Evolutionary conservation across 2,329 filamentous ascomycete genomes (phyloP).

Genomic region (Cladophialophora yegresii): DNA sequence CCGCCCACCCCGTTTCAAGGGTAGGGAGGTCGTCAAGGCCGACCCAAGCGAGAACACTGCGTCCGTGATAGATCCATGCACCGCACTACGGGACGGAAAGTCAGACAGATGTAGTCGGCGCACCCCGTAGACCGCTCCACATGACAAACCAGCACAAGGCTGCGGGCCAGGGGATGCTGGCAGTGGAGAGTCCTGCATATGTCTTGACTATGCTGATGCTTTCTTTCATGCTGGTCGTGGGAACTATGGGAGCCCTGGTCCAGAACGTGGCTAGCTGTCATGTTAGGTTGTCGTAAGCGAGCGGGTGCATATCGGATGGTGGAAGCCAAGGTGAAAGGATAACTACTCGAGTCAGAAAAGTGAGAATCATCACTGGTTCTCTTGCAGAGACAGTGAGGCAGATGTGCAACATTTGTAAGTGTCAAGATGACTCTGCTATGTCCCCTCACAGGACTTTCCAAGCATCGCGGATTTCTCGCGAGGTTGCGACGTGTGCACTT

Average conservation of each 20-base stretch:
- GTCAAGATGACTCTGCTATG: too few relatives aligned
- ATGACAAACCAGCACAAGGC: not conserved
- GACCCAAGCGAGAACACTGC: too few relatives aligned
- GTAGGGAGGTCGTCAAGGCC: too few relatives aligned
- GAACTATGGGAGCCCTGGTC: not conserved
- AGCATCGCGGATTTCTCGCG: conserved; percentile 17
- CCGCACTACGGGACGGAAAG: not conserved
- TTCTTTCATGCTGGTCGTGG: not conserved
- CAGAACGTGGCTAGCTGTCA: not conserved
- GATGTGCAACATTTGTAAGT: not conserved
- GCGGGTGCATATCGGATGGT: not conserved
- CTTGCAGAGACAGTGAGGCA: not conserved
- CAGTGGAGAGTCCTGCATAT: not conserved
- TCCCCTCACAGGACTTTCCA: conserved; percentile 18
- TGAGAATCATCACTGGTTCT: not conserved
- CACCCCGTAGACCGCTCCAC: not conserved
- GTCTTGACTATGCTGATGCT: not conserved
- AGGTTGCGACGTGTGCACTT: conserved; percentile 22
- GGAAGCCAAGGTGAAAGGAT: not conserved
- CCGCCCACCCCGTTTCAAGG: too few relatives aligned
- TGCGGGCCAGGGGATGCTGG: not conserved
- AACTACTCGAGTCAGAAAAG: not conserved
- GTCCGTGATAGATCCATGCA: not conserved
- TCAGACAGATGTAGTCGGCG: not conserved
- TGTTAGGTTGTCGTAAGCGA: not conserved